Evolutionary conservation across 1,139 yeast genomes (phyloP).

Genomic region (Hemisphaericaspora lyxosophila): DNA sequence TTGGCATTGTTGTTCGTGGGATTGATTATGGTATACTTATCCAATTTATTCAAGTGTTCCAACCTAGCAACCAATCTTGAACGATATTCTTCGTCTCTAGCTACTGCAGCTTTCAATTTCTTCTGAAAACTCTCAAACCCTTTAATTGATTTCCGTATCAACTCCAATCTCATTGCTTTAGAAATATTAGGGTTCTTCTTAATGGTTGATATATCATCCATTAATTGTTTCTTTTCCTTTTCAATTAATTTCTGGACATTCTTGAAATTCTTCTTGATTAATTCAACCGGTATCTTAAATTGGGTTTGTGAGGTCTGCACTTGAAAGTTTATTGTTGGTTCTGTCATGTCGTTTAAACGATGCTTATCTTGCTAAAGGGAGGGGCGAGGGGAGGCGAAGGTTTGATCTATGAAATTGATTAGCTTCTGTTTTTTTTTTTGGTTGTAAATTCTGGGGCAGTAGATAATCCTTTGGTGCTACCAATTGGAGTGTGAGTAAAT

Average conservation of each 20-base stretch:
- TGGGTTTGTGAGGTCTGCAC: constrained; percentile 49
- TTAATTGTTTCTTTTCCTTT: constrained; percentile 45
- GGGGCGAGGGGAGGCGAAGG: background rate
- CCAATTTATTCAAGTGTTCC: constrained; percentile 38
- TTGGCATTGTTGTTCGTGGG: background rate
- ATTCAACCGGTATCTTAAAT: constrained; percentile 62
- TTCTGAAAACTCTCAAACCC: constrained; percentile 49
- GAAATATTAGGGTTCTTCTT: constrained; percentile 27
- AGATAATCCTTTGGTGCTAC: no score
- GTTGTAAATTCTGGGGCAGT: no score
- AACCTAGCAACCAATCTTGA: constrained; percentile 47
- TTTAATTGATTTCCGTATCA: constrained; percentile 39
- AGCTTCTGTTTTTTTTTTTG: no score
- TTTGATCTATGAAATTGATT: background rate
- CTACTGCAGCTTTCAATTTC: constrained; percentile 38
- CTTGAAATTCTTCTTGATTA: constrained; percentile 59
- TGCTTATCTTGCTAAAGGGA: no score
- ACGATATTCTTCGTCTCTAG: constrained; percentile 52
- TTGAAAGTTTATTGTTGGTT: constrained; percentile 43
- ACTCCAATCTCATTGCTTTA: constrained; percentile 27
- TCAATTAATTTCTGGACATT: constrained; percentile 57
- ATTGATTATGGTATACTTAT: constrained; percentile 16
- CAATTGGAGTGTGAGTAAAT: no score
- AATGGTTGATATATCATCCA: constrained; percentile 39
- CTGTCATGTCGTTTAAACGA: no score